Evolutionary conservation across 139 green algal species (phyloP).

Genomic region (Yamagishiella unicocca): DNA sequence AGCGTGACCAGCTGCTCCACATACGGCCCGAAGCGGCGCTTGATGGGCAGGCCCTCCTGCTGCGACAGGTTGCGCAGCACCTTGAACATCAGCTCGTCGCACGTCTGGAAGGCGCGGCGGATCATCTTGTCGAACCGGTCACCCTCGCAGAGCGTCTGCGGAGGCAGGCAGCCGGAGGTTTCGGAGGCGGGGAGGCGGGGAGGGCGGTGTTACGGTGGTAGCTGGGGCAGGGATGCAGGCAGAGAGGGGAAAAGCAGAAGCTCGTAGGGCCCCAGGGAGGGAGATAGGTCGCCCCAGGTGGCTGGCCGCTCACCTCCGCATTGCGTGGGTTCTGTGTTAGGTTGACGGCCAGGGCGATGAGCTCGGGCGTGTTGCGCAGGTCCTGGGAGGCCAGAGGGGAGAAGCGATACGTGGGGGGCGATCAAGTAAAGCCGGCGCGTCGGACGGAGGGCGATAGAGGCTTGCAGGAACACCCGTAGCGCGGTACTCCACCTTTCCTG

Average conservation of each 20-base stretch:
- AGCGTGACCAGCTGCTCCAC: constrained; percentile 76
- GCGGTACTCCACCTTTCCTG: too few relatives aligned
- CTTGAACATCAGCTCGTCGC: constrained; percentile 88
- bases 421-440: not conserved
- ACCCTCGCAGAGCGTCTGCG: constrained; percentile 76
- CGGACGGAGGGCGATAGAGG: too few relatives aligned
- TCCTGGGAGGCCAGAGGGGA: constrained; percentile 56
- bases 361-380: constrained; percentile 76
- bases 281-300: too few relatives aligned
- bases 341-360: constrained; percentile 90
- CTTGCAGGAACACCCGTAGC: too few relatives aligned
- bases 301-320: constrained; percentile 75
- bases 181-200: too few relatives aligned
- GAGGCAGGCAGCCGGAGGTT: too few relatives aligned
- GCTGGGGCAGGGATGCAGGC: too few relatives aligned
- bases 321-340: constrained; percentile 81
- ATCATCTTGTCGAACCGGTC: constrained; percentile 79
- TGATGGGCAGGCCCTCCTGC: constrained; percentile 66
- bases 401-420: not conserved
- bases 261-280: too few relatives aligned
- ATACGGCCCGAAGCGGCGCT: constrained; percentile 72
- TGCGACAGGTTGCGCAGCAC: constrained; percentile 74
- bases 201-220: too few relatives aligned
- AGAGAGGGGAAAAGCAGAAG: too few relatives aligned
- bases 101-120: constrained; percentile 63